Evolutionary conservation across 805 yeast species (phyloP), one percentile per base, ranked within the genome.

Genomic region (Candida germanica): DNA sequence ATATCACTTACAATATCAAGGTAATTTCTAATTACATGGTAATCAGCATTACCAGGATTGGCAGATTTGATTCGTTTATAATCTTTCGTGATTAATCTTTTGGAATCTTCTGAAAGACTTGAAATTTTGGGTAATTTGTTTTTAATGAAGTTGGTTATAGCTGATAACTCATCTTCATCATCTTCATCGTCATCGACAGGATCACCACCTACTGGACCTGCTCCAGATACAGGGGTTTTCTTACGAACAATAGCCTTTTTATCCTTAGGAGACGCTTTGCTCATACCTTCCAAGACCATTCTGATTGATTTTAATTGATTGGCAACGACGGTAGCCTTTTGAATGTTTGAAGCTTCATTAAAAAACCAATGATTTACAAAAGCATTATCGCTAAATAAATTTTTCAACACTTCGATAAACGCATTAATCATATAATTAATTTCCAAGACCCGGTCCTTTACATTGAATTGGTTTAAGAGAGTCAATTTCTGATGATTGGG

Each of bases 1-100:
- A 82, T 62, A 47, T 82, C 87, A 58, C 73, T 60, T 6, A 81
- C 73, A 14, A 78, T 71, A 41, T 82, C 87, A 44, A 82, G 66
- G 54, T 81, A 82, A 31, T 77, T 76, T 37, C 81, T 55, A 29
- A 81, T 58, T 1, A 79, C 82, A 50, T 82, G 85, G 49, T 73
- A 78, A 39, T 82, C 88, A 0, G 78, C 66, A 20, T 79, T 73
- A 23, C 73, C 48, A 12, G 56, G 50, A 18, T 46, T 42, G 60
- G 81, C 71, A 31, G 71, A 66, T 36, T 64, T 66, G 38, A 81
- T 61, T 18, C 86, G 57, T 43, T 73, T 75, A 50, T 58, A 79
- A 47, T 81, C 88, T 40, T 67, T 66, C 6, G 55, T 35, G 18
- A 68, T 54, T 25, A 68, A 55, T 14, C 73, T 46, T 36, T 68